A percentile compares a stretch with the other conserved stretches of the same genome.
These are phyloP conservation scores for Sungouiozyma intestinalis DNA, from an alignment of 805 yeast genomes.

Conservation along the genomic window DNA sequence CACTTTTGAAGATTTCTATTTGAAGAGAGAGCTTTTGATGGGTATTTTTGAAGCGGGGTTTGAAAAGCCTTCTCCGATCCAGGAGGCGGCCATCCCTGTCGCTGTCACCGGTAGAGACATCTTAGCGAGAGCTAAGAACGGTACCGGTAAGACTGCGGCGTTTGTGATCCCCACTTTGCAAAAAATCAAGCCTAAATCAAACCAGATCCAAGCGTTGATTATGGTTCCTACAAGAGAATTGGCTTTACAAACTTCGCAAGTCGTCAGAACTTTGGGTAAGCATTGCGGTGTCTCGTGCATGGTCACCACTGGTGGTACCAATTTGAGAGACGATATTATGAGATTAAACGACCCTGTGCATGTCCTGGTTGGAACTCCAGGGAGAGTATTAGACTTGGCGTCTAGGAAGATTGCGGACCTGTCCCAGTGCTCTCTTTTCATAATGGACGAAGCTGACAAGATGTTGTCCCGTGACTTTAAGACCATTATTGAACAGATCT, in stretches of 20 bases:
- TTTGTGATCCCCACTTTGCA: conserved; percentile 90
- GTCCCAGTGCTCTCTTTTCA: conserved; percentile 73
- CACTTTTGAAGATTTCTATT: conserved; percentile 81
- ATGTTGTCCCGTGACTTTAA: conserved; percentile 88
- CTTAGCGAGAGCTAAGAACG: conserved; percentile 95
- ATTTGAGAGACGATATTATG: conserved; percentile 84
- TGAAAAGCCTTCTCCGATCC: conserved; percentile 96
- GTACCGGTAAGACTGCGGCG: conserved; percentile 98
- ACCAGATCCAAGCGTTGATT: conserved; percentile 83
- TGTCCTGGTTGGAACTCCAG: conserved; percentile 94
- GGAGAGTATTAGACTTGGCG: conserved; percentile 91
- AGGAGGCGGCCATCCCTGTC: conserved; percentile 93
- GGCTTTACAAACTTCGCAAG: conserved; percentile 96
- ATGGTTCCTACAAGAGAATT: conserved; percentile 96
- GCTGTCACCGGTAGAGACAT: conserved; percentile 93
- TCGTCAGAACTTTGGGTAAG: conserved; percentile 88
- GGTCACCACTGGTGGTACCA: conserved; percentile 98
- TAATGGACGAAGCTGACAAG: conserved; percentile 99
- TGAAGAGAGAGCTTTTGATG: conserved; percentile 90
- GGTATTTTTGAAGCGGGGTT: conserved; percentile 98
- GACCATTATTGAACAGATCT: conserved; percentile 74
- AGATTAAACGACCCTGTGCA: conserved; percentile 91
- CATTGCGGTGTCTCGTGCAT: conserved; percentile 86
- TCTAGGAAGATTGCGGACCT: conserved; percentile 80
- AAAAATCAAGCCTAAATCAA: conserved; percentile 70